Percentiles rank a stretch among this genome's conserved stretches.
Conservation (phyloP, 1,284 basidiomycete genomes). For the Dichomitus squalens region DNA sequence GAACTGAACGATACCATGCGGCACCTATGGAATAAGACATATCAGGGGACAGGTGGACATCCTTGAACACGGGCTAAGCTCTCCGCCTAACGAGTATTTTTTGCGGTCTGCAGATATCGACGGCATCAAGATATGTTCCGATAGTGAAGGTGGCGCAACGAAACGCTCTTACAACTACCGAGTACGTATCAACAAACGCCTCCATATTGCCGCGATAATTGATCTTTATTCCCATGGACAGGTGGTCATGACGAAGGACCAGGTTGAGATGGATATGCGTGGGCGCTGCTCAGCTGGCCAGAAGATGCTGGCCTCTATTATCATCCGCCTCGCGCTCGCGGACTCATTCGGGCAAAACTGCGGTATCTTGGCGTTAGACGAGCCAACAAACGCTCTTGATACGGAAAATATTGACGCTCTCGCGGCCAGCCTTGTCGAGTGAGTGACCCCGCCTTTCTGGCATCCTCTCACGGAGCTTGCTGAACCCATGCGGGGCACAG, state of each 20-base stretch:
- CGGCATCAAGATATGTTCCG: constrained; percentile 94
- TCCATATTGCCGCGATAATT: not conserved
- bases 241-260: constrained; percentile 99
- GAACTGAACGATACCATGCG: constrained; percentile 98
- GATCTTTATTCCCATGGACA: constrained; percentile 37
- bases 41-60: constrained; percentile 90
- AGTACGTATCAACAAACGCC: constrained; percentile 44
- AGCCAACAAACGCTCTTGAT: constrained; percentile 98
- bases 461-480: constrained; percentile 1
- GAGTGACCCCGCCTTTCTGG: constrained; percentile 36
- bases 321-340: constrained; percentile 96
- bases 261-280: constrained; percentile 99
- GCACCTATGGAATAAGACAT: constrained; percentile 97
- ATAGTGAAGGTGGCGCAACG: constrained; percentile 82
- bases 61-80: not conserved
- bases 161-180: constrained; percentile 98
- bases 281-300: constrained; percentile 98
- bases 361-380: constrained; percentile 96
- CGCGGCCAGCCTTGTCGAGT: constrained; percentile 92
- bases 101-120: constrained; percentile 81
- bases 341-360: constrained; percentile 98
- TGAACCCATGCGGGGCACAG: constrained; percentile 40
- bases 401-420: constrained; percentile 96
- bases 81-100: constrained; percentile 6
- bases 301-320: constrained; percentile 99